Evolutionary conservation across 2,329 filamentous ascomycete species (phyloP), one percentile per base, ranked within the genome.

Genomic region (Leptographium lundbergii): DNA sequence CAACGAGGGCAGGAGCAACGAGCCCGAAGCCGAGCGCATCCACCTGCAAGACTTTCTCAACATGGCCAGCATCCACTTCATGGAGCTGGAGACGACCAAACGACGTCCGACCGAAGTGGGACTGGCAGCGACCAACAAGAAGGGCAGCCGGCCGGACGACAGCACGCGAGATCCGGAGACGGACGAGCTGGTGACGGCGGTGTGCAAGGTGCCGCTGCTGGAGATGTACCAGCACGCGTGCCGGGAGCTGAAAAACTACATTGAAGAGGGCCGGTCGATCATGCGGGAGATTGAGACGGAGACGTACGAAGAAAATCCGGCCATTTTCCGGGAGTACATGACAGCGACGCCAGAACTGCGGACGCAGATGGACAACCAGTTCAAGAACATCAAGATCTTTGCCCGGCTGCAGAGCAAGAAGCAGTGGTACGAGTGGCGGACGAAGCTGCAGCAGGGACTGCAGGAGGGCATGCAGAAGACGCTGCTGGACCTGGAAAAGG

Each of bases 381-480:
- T 99, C 77, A 94, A 95, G 71, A 96, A 97, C 67, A 88, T 96
- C 71, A 97, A 96, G 75, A 91, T 90, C 0, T 88, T 95, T 70
- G 90, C 92, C 19, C 83, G 94, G 29, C 79, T 96, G 17, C 77
- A 91, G 57, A 96, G 92, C 74, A 96, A 96, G 69, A 90, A 89
- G 60, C 91, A 94, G 77, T 99, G 94, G 94, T 99, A 99, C 70
- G 88, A 92, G 67, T 99, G 94, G 94, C 86, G 94, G 48, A 92
- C 89, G 79, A 92, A 94, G 67, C 80, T 97, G 27, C 85, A 91
- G 59, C 74, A 86, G 63, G 88, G 89, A 22, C 79, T 99, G 45
- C 91, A 88, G 68, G 85, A 90, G 65, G 91, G 89, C 4, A 80
- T 97, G 3, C 71, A 88, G 58, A 84, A 81, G 61, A 94, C 91